Conservation (phyloP, 805 yeast genomes). For the Ogataea polymorpha region DNA sequence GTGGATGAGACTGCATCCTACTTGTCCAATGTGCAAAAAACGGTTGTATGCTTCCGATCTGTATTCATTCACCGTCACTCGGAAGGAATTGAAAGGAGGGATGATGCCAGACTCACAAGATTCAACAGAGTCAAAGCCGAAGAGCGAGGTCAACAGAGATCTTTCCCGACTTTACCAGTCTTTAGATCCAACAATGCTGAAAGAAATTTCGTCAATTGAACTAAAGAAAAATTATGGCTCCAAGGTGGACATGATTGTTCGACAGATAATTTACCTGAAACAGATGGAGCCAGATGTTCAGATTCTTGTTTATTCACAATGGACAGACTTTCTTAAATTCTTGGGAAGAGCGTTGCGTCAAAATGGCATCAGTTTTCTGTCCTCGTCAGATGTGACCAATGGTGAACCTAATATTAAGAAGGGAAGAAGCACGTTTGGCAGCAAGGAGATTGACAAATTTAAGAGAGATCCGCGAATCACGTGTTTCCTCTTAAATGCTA, state of each 20-base stretch:
- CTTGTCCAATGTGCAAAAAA: conserved; percentile 83
- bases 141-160: conserved; percentile 27
- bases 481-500: conserved; percentile 81
- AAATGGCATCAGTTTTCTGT: conserved; percentile 55
- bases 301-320: conserved; percentile 85
- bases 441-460: conserved; percentile 52
- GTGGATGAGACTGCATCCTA: conserved; percentile 56
- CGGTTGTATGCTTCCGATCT: conserved; percentile 47
- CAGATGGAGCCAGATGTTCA: conserved; percentile 61
- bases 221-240: conserved; percentile 66
- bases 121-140: neutral
- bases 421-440: conserved; percentile 11
- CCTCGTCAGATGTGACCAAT: conserved; percentile 38
- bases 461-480: conserved; percentile 62
- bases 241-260: conserved; percentile 78
- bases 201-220: conserved; percentile 43
- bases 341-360: conserved; percentile 62
- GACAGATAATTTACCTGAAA: conserved; percentile 65
- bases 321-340: conserved; percentile 69
- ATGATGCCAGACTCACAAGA: conserved; percentile 26
- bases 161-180: conserved; percentile 45
- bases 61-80: conserved; percentile 65
- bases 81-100: conserved; percentile 49
- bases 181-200: conserved; percentile 39
- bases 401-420: conserved; percentile 3